These are phyloP conservation scores for Allium fistulosum DNA, from an alignment of 106 monocot genomes.

Conservation along the genomic window DNA sequence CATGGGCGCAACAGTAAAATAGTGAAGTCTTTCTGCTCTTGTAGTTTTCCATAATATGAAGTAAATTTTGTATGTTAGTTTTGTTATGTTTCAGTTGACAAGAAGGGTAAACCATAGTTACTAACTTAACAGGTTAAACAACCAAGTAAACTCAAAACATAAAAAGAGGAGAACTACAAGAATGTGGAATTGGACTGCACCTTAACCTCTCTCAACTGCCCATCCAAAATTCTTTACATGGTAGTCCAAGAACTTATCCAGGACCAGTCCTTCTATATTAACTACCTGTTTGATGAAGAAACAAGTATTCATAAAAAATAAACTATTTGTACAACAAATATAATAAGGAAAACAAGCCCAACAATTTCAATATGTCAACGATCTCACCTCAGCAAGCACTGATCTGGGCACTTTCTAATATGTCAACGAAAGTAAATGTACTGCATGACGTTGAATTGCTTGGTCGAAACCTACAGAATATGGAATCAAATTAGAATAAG, in stretches of 20 bases:
- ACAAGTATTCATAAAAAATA: neutral
- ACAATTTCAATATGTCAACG: neutral
- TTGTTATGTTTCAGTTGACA: no score
- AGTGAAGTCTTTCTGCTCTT: no score
- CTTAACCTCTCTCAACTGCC: conserved; percentile 54
- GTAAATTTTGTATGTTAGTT: no score
- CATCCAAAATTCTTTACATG: conserved; percentile 81
- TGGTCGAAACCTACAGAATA: conserved; percentile 16
- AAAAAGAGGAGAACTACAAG: conserved; percentile 4
- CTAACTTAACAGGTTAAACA: no score
- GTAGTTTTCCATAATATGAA: no score
- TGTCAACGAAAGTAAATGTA: conserved; percentile 18
- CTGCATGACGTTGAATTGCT: conserved; percentile 18
- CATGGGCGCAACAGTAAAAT: no score
- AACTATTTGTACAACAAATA: neutral
- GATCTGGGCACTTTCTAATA: conserved; percentile 21
- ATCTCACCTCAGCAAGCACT: conserved; percentile 20
- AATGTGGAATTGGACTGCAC: conserved; percentile 37
- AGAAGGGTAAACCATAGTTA: no score
- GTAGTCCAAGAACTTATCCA: conserved; percentile 87
- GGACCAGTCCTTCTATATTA: conserved; percentile 70
- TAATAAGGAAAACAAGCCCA: neutral
- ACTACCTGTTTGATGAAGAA: conserved; percentile 39
- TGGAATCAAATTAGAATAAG: neutral
- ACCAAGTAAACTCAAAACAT: no score